Base-by-base conservation (phyloP, 345 rosid genomes). In the Populus tremula region DNA sequence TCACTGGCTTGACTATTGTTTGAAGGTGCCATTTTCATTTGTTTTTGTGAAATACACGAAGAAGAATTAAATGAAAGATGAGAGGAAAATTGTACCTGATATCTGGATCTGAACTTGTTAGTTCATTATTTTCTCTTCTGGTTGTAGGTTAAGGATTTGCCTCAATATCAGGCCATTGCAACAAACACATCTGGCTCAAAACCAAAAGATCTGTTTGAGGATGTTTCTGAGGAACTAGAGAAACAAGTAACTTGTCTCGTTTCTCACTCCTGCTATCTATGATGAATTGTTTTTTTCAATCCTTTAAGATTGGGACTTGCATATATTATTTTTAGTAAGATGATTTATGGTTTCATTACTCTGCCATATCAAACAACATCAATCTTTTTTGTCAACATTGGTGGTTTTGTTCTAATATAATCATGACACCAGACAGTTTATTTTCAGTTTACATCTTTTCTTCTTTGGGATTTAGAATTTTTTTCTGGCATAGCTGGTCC, bases 151-250 rank as follows among this genome's bases (percentile, higher is more conserved):
- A 91, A 86, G 82, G 98, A 96, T 56, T 84, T 87, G 74, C 91
- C 96, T 45, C 93, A 88, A 76, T 96, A 96, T 89, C 88, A 82
- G 65, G 97, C 96, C 83, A 91, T 96, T 90, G 99, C 93, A 77
- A 86, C 91, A 70, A 96, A 96, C 53, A 87, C 79, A 17, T 92
- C 93, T 62, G 99, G 99, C 76, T 96, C 98, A 75, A 90, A 90
- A 29, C 98, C 99, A 0, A 96, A 89, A 87, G 98, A 96, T 78
- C 88, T 96, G 90, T 96, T 93, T 80, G 99, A 93, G 84, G 98
- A 91, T 90, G 86, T 93, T 61, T 67, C 81, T 72, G 97, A 92
- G 84, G 95, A 92, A 69, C 83, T 93, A 82, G 96, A 93, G 79
- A 90, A 89, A 69, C 94, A 90, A 93, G 99, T 93, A 59, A 69